phyloP scores from a whole-genome alignment of 495 filamentous ascomycete genomes.

The Rostrohypoxylon terebratum region DNA sequence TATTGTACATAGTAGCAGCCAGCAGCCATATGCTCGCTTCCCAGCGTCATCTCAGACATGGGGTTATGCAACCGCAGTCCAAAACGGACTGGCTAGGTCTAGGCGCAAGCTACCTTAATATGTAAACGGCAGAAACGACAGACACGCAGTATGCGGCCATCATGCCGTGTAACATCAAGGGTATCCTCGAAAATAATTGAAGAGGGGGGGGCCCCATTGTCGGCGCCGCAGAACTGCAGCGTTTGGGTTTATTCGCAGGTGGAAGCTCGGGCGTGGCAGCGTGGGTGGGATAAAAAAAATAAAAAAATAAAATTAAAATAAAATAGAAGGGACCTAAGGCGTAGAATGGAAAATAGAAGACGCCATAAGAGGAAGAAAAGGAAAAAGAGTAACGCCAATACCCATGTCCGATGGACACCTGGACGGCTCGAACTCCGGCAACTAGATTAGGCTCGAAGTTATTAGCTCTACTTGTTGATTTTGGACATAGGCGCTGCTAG shows the following conservation, averaged over 20 bases:
- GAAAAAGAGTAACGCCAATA: constrained; percentile 23
- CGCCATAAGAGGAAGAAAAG: constrained; percentile 22
- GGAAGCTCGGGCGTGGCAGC: constrained; percentile 5
- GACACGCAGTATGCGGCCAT: constrained; percentile 41
- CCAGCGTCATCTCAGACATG: constrained; percentile 46
- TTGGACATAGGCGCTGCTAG: constrained; percentile 42
- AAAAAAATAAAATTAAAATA: too few relatives aligned
- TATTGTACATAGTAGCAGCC: background rate
- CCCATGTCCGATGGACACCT: constrained; percentile 34
- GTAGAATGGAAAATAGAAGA: constrained; percentile 33
- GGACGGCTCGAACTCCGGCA: constrained; percentile 28
- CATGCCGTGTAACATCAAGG: constrained; percentile 47
- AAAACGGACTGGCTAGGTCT: constrained; percentile 41
- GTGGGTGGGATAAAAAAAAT: background rate
- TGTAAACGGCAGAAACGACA: constrained; percentile 32
- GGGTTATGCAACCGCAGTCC: constrained; percentile 45
- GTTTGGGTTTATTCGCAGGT: constrained; percentile 23
- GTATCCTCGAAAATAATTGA: constrained; percentile 32
- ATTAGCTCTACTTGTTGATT: constrained; percentile 19
- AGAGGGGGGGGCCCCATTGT: constrained; percentile 15
- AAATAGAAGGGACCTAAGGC: background rate
- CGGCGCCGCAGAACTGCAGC: constrained; percentile 17
- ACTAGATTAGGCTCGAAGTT: constrained; percentile 29
- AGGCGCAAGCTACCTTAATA: constrained; percentile 33
- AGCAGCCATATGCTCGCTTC: constrained; percentile 39